phyloP scores from a whole-genome alignment of 345 rosid species.

The Geranium brycei region DNA sequence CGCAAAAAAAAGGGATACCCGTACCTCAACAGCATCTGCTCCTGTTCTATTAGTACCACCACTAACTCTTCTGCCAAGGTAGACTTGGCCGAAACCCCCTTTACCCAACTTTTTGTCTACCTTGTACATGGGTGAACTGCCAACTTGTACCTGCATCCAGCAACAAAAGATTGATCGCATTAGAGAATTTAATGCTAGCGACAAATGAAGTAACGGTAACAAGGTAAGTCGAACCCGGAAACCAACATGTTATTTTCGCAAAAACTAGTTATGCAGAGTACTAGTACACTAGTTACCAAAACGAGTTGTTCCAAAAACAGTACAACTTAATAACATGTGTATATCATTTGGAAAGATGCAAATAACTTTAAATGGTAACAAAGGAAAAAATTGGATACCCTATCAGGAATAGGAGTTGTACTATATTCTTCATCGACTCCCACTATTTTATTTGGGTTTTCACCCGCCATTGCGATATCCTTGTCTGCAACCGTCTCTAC shows the following conservation, averaged over 20 bases:
- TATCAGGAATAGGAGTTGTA: slow-evolving; percentile 76
- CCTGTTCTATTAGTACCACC: slow-evolving; percentile 62
- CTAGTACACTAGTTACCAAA: too few species aligned
- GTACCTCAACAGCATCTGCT: slow-evolving; percentile 74
- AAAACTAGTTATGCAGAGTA: too few species aligned
- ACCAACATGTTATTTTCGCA: too few species aligned
- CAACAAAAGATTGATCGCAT: background rate
- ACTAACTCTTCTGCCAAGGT: slow-evolving; percentile 70
- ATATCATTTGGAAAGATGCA: background rate
- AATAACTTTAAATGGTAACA: slow-evolving; percentile 1
- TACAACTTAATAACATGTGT: background rate
- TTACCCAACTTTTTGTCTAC: slow-evolving; percentile 82
- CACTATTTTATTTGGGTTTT: slow-evolving; percentile 53
- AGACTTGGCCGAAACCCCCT: slow-evolving; percentile 99
- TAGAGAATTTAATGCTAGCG: background rate
- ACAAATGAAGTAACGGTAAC: background rate
- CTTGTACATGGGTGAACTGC: slow-evolving; percentile 74
- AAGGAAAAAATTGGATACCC: slow-evolving; percentile 33
- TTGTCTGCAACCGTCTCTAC: slow-evolving; percentile 70
- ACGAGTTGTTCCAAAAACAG: background rate
- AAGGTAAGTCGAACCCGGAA: background rate
- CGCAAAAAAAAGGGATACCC: background rate
- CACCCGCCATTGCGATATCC: slow-evolving; percentile 72
- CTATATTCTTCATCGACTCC: slow-evolving; percentile 76
- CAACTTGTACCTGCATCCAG: slow-evolving; percentile 64